Evolutionary conservation across 169 alveolate species (phyloP).

Genomic region (Cryptosporidium ryanae): DNA sequence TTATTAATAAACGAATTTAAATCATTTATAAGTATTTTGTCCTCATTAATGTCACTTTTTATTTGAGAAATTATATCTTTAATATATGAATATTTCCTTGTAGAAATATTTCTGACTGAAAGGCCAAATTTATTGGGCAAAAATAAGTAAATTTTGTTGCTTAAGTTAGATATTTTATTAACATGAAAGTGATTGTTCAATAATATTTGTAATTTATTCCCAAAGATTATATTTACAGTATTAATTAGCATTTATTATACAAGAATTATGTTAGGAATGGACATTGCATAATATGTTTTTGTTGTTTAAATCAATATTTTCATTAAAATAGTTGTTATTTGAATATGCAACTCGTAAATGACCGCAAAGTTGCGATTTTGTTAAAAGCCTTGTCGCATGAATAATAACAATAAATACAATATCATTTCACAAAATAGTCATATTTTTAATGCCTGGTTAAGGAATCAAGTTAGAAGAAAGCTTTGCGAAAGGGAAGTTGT

Average conservation of each 20-base stretch:
- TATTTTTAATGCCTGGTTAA: slow-evolving; percentile 7
- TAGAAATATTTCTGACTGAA: not conserved
- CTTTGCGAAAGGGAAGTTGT: not conserved
- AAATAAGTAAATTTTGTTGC: no score
- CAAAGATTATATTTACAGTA: no score
- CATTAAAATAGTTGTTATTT: no score
- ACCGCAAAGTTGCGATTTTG: not conserved
- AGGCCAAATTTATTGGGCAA: no score
- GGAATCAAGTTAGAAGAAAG: slow-evolving; percentile 6
- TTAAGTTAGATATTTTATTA: no score
- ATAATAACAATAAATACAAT: slow-evolving; percentile 1
- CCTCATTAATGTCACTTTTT: slow-evolving; percentile 18
- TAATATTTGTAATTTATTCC: no score
- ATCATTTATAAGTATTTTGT: slow-evolving; percentile 19
- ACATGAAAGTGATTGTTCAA: no score
- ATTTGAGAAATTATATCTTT: slow-evolving; percentile 12
- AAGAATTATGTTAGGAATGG: no score
- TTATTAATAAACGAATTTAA: not conserved
- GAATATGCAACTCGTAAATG: not conserved
- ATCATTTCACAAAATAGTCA: no score
- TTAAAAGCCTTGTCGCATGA: not conserved
- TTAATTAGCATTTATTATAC: no score
- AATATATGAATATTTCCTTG: not conserved
- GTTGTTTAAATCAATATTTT: no score
- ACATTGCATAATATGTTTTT: no score